Percentiles rank a stretch among this genome's conserved stretches.
phyloP scores from a whole-genome alignment of 805 yeast genomes.

The Candida andamanensis region DNA sequence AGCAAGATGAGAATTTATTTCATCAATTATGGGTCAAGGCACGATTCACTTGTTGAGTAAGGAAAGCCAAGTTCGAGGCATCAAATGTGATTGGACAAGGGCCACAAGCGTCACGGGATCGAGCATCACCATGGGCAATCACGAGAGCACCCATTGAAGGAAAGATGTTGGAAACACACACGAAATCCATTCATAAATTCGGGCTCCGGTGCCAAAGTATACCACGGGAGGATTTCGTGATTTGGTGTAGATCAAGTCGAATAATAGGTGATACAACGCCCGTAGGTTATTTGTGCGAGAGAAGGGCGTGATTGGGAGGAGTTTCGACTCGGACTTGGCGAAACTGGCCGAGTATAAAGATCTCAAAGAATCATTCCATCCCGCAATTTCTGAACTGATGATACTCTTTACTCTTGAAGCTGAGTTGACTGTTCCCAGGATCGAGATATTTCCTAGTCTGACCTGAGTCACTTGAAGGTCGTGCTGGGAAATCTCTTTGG shows the following conservation, averaged over 20 bases:
- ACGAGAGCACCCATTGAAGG: constrained; percentile 19
- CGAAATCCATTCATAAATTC: constrained; percentile 31
- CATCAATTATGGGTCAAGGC: background rate
- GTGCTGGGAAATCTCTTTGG: constrained; percentile 33
- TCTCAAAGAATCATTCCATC: constrained; percentile 35
- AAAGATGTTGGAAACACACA: constrained; percentile 28
- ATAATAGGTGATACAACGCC: constrained; percentile 35
- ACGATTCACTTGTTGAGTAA: background rate
- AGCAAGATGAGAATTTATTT: background rate
- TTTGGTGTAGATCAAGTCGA: constrained; percentile 30
- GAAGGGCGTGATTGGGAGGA: constrained; percentile 25
- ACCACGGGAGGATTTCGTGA: constrained; percentile 21
- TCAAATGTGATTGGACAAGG: background rate
- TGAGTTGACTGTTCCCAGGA: constrained; percentile 18
- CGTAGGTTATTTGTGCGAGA: constrained; percentile 28
- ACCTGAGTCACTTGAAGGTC: constrained; percentile 34
- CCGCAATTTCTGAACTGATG: constrained; percentile 29
- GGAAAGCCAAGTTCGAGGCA: too few relatives aligned
- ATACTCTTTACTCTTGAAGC: constrained; percentile 20
- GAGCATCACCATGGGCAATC: background rate
- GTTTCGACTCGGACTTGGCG: constrained; percentile 23
- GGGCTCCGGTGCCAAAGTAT: constrained; percentile 41
- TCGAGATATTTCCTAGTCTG: constrained; percentile 35
- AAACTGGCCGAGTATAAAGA: constrained; percentile 28
- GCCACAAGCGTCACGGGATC: background rate